Conservation (phyloP, 2,329 filamentous ascomycete species). For the Fusarium transvaalense region DNA sequence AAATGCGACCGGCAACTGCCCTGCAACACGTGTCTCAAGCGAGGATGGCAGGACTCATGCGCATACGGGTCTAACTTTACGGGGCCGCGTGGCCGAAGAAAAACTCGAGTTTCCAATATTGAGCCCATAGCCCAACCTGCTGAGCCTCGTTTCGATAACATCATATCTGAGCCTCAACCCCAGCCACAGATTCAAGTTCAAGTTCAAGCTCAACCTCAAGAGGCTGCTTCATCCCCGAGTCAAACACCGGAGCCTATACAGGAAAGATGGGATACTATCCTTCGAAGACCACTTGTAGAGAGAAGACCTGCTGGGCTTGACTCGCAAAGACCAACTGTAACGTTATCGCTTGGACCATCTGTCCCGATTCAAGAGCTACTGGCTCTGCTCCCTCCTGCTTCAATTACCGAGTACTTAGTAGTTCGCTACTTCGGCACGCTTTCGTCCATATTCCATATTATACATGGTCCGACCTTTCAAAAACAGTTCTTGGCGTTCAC, state of each 20-base stretch:
- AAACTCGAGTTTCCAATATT: neutral
- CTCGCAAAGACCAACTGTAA: neutral
- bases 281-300: conserved; percentile 6
- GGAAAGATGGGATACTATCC: conserved; percentile 15
- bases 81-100: neutral
- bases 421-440: conserved; percentile 7
- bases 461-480: conserved; percentile 12
- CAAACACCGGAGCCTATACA: conserved; percentile 12
- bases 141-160: neutral
- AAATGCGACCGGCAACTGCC: conserved; percentile 26
- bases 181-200: neutral
- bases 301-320: neutral
- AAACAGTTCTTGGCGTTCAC: neutral
- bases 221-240: neutral
- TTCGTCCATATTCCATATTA: conserved; percentile 12
- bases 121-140: neutral
- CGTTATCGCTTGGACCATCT: neutral
- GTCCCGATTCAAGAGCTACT: neutral
- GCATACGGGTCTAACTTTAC: conserved; percentile 15
- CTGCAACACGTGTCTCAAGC: conserved; percentile 18
- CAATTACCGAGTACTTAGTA: conserved; percentile 10
- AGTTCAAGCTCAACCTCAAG: neutral
- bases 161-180: neutral
- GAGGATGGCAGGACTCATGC: conserved; percentile 16
- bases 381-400: neutral